These are phyloP conservation scores for Gynostemma pentaphyllum DNA, from an alignment of 306 rosid species.

Conservation along the genomic window DNA sequence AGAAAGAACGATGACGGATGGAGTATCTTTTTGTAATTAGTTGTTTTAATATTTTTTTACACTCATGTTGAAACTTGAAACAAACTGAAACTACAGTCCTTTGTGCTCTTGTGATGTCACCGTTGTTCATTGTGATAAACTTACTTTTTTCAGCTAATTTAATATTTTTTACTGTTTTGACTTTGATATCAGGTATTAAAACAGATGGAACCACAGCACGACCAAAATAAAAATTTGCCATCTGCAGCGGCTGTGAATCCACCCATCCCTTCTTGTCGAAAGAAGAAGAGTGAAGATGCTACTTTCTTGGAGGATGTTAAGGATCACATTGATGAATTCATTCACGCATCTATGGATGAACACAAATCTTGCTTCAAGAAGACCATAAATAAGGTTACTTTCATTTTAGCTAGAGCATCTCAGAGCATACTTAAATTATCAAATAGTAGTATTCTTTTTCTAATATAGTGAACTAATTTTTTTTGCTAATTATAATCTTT, in stretches of 20 bases:
- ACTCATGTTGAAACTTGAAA: no score
- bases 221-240: conserved; percentile 27
- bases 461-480: neutral
- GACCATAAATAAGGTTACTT: conserved; percentile 55
- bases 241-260: conserved; percentile 21
- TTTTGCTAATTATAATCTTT: no score
- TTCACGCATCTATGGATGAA: conserved; percentile 77
- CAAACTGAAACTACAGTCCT: no score
- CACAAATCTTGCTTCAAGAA: conserved; percentile 79
- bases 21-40: no score
- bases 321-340: conserved; percentile 85
- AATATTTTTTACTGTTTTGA: neutral
- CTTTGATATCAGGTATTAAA: neutral
- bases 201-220: conserved; percentile 44
- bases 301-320: conserved; percentile 69
- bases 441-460: neutral
- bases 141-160: neutral
- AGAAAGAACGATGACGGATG: no score
- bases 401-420: neutral
- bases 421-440: neutral
- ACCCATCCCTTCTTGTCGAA: conserved; percentile 50
- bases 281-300: conserved; percentile 67
- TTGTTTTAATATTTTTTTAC: no score
- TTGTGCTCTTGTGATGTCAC: no score
- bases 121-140: no score